Percentiles rank a stretch among this genome's conserved stretches.
Evolutionary conservation across 352 stramenopile genomes (phyloP).

Genomic region (Thraustochytrium sp.): DNA sequence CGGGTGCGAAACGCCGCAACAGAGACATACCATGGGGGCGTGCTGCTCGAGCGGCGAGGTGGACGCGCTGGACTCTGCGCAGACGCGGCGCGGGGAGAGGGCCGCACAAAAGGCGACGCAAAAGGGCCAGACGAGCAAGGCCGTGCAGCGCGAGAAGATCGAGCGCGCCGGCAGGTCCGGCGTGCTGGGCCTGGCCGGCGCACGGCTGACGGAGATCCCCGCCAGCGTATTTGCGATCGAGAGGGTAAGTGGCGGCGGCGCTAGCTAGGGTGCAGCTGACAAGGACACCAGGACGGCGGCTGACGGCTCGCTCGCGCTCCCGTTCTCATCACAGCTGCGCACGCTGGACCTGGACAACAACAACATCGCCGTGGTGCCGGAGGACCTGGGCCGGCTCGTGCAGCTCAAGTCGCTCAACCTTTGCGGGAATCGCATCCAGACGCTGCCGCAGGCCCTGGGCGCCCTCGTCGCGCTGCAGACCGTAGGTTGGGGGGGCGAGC

Average conservation of each 20-base stretch:
- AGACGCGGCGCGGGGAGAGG: neutral
- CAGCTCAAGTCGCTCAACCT: slow-evolving; percentile 37
- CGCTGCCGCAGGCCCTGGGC: neutral
- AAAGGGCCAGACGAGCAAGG: slow-evolving; percentile 12
- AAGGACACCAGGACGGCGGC: neutral
- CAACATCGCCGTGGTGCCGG: neutral
- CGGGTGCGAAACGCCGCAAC: no score
- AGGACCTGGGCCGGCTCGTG: neutral
- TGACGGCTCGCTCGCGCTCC: neutral
- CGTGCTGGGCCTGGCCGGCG: neutral
- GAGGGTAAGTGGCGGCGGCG: neutral
- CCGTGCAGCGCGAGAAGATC: slow-evolving; percentile 6
- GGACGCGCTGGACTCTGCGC: neutral
- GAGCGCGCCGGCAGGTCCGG: neutral
- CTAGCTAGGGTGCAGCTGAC: neutral
- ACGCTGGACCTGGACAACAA: slow-evolving; percentile 21
- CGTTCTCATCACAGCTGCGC: neutral
- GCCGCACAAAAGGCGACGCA: neutral
- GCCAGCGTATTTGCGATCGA: neutral
- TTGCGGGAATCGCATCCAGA: neutral
- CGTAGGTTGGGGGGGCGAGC: neutral
- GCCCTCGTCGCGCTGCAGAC: neutral
- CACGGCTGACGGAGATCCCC: neutral
- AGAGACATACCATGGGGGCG: neutral
- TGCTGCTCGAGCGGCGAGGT: neutral